Percentiles rank a stretch among this genome's conserved stretches.
These are phyloP conservation scores for Brassica napus DNA, from an alignment of 345 rosid genomes.

Conservation along the genomic window DNA sequence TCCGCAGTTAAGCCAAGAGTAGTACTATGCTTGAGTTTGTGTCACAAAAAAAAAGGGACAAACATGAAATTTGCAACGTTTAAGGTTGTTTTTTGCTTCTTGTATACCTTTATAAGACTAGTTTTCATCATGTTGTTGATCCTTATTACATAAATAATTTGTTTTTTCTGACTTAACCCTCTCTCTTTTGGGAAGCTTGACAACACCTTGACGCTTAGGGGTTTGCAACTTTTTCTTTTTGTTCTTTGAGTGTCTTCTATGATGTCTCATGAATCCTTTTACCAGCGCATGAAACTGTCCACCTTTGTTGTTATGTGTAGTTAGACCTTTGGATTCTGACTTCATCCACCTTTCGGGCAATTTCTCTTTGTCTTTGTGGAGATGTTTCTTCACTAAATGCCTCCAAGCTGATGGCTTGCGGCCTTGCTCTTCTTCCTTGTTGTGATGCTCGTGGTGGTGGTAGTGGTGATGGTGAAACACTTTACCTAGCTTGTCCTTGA, in stretches of 20 bases:
- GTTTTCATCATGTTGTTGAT: background rate
- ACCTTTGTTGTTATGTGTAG: constrained; percentile 37
- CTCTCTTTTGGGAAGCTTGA: constrained; percentile 45
- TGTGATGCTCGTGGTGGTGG: constrained; percentile 59
- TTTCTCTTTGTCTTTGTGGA: constrained; percentile 29
- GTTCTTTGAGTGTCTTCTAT: constrained; percentile 48
- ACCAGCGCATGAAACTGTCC: constrained; percentile 54
- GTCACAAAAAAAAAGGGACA: background rate
- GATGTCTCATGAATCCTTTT: constrained; percentile 55
- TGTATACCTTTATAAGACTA: background rate
- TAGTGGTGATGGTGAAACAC: constrained; percentile 67
- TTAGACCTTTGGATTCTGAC: constrained; percentile 30
- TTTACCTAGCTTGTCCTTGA: constrained; percentile 62
- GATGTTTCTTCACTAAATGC: constrained; percentile 36
- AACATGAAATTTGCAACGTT: constrained; percentile 1
- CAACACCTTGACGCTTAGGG: constrained; percentile 41
- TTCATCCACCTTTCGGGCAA: constrained; percentile 19
- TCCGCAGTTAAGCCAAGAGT: background rate
- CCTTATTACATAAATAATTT: constrained; percentile 1
- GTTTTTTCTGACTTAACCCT: constrained; percentile 38
- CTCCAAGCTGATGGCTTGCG: constrained; percentile 46
- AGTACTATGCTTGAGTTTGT: background rate
- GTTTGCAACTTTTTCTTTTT: constrained; percentile 32
- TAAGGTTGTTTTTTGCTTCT: background rate
- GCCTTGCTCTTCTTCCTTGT: background rate